Evolutionary conservation across 352 stramenopile species (phyloP).

Genomic region (Aphanomyces euteiches): DNA sequence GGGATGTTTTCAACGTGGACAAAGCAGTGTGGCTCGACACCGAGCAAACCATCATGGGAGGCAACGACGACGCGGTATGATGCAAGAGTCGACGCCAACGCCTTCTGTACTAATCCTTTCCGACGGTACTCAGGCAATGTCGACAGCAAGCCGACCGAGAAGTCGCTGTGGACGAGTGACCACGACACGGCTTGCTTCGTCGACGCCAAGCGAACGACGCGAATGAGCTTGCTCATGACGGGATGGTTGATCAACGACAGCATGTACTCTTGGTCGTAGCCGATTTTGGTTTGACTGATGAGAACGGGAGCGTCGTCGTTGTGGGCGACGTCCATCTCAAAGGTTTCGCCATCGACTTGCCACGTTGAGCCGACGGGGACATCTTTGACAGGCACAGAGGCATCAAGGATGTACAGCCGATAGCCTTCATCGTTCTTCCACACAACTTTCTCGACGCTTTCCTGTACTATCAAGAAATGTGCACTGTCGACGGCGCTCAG

Average conservation of each 20-base stretch:
- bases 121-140: no score
- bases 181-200: background rate
- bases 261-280: conserved; percentile 23
- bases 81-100: conserved; percentile 9
- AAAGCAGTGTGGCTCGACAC: conserved; percentile 14
- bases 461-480: conserved; percentile 4
- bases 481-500: background rate
- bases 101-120: no score
- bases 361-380: background rate
- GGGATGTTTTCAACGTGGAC: background rate
- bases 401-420: conserved; percentile 1
- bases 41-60: background rate
- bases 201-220: conserved; percentile 16
- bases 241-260: conserved; percentile 12
- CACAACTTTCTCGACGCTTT: background rate
- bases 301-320: conserved; percentile 1
- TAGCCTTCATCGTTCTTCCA: conserved; percentile 8
- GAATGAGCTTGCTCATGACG: conserved; percentile 16
- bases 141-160: no score
- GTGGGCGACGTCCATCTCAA: conserved; percentile 5
- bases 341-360: conserved; percentile 1
- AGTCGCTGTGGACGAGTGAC: no score
- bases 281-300: conserved; percentile 12
- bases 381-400: background rate
- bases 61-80: background rate